phyloP scores from a whole-genome alignment of 139 green algal species.

The Volvox africanus region DNA sequence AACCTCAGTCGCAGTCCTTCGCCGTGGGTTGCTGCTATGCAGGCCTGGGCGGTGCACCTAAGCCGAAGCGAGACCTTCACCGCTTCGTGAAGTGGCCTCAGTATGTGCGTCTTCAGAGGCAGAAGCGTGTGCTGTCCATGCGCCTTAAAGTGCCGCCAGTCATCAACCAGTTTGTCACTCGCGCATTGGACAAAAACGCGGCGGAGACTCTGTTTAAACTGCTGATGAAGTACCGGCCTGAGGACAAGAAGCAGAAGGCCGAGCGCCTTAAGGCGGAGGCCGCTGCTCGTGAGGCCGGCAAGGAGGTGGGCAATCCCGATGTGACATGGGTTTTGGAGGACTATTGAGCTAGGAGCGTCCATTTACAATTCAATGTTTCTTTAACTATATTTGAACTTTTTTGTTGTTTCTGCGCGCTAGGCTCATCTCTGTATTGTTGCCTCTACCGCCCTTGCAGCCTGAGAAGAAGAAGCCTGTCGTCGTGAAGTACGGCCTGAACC shows the following conservation, averaged over 20 bases:
- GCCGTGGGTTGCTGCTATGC: neutral
- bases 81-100: conserved; percentile 99
- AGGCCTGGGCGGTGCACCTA: conserved; percentile 90
- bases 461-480: conserved; percentile 99
- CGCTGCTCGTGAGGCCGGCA: conserved; percentile 74
- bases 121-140: conserved; percentile 95
- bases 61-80: conserved; percentile 93
- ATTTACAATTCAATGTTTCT: no score
- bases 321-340: neutral
- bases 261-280: conserved; percentile 91
- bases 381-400: no score
- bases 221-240: conserved; percentile 98
- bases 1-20: no score
- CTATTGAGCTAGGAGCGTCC: no score
- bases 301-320: conserved; percentile 42
- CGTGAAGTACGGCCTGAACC: conserved; percentile 99
- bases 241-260: conserved; percentile 97
- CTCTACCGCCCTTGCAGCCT: conserved; percentile 53
- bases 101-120: conserved; percentile 98
- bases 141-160: conserved; percentile 86
- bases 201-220: conserved; percentile 97
- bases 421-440: neutral
- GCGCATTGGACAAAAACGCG: conserved; percentile 83
- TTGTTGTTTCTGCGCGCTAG: neutral
- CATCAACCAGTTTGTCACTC: conserved; percentile 78